Evolutionary conservation across 257 asterid genomes (phyloP).

Genomic region (Nemophila menziesii): DNA sequence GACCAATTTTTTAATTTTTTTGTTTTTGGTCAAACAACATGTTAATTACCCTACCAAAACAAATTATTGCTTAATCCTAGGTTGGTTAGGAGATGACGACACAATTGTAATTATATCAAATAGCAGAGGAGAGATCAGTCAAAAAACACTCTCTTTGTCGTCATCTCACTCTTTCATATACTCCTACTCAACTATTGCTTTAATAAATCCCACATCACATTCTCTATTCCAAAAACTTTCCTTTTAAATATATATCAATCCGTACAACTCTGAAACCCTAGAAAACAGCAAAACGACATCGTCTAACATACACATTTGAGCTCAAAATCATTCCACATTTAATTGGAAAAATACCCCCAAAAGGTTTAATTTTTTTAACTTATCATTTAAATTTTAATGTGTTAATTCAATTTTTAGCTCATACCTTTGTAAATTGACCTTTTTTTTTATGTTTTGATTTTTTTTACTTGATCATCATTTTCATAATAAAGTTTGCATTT

Average conservation of each 20-base stretch:
- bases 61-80: too few species aligned
- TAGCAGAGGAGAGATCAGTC: slow-evolving; percentile 9
- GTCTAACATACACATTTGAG: too few species aligned
- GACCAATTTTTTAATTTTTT: too few species aligned
- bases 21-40: too few species aligned
- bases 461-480: not conserved
- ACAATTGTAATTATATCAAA: slow-evolving; percentile 7
- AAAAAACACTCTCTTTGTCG: slow-evolving; percentile 4
- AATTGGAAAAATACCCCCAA: not conserved
- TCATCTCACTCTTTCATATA: not conserved
- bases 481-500: not conserved
- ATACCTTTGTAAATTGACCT: not conserved
- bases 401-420: too few species aligned
- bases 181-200: slow-evolving; percentile 1
- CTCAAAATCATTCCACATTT: too few species aligned
- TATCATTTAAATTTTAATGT: too few species aligned
- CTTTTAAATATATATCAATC: slow-evolving; percentile 8
- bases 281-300: not conserved
- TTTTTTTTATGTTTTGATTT: too few species aligned
- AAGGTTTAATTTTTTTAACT: not conserved
- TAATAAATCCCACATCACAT: slow-evolving; percentile 18
- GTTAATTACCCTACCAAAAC: too few species aligned
- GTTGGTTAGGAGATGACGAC: not conserved
- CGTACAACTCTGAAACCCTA: slow-evolving; percentile 6
- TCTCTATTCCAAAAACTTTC: slow-evolving; percentile 10